phyloP scores from a whole-genome alignment of 2,329 filamentous ascomycete genomes.

The Lachnellula hyalina region DNA sequence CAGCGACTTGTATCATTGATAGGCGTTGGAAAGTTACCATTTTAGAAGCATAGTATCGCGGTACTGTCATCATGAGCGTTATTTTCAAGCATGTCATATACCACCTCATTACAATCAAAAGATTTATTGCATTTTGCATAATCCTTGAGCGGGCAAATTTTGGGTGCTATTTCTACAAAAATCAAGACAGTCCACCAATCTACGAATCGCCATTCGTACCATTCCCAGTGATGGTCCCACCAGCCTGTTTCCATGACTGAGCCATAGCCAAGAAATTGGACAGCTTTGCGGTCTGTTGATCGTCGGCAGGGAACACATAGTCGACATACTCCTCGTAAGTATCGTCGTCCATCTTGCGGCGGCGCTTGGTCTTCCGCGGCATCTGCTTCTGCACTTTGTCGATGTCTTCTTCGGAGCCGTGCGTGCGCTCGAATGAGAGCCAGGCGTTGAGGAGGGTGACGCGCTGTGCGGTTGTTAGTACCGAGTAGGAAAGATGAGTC shows the following conservation, averaged over 20 bases:
- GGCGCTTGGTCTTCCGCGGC: constrained; percentile 88
- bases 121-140: not conserved
- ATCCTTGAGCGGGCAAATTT: not conserved
- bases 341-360: constrained; percentile 86
- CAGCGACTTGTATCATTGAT: constrained; percentile 53
- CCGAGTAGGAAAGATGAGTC: not conserved
- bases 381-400: constrained; percentile 87
- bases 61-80: not conserved
- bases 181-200: not conserved
- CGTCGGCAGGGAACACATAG: constrained; percentile 94
- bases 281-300: constrained; percentile 77
- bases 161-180: not conserved
- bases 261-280: constrained; percentile 81
- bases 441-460: constrained; percentile 87
- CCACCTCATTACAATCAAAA: not conserved
- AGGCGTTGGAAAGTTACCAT: constrained; percentile 49
- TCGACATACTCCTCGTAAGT: constrained; percentile 95
- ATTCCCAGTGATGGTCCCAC: constrained; percentile 26
- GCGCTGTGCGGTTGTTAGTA: constrained; percentile 45
- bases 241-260: constrained; percentile 57
- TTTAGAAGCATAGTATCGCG: not conserved
- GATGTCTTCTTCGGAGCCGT: constrained; percentile 70
- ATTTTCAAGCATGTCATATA: not conserved
- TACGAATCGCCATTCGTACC: constrained; percentile 11
- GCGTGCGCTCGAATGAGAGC: constrained; percentile 84